Evolutionary conservation across 2,329 filamentous ascomycete species (phyloP), one percentile per base, ranked within the genome.

Genomic region (Purpureocillium lavendulum): DNA sequence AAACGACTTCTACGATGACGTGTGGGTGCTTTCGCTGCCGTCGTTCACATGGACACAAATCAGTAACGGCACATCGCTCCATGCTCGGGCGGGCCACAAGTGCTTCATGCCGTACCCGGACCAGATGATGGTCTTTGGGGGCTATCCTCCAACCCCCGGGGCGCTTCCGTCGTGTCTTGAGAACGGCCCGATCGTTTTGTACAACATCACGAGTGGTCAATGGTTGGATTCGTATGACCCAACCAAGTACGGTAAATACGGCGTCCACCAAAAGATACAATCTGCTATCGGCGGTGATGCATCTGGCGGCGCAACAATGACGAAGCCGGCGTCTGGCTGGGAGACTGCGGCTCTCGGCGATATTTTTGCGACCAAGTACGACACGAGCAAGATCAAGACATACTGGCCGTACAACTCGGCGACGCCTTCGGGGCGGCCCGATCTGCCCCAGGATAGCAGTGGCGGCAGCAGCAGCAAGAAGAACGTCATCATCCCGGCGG

Each of bases 21-120:
- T 90, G 56, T 92, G 84, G 84, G 81, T 88, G 16, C 66, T 92
- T 11, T 86, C 84, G 0, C 64, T 94, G 6, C 87, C 87, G 0
- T 82, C 81, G 0, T 94, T 94, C 56, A 85, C 77, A 4, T 92
- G 87, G 87, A 82, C 82, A 39, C 64, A 65, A 48, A 53, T 77
- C 15, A 59, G 57, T 14, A 51, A 61, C 1, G 70, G 71, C 56
- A 75, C 55, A 46, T 51, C 39, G 39, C 65, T 34, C 55, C 83
- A 60, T 61, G 82, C 68, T 3, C 75, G 87, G 39, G 76, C 80
- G 1, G 85, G 85, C 0, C 85, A 90, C 56, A 77, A 79, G 30
- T 92, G 86, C 60, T 77, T 88, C 49, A 75, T 76, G 50, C 75
- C 76, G 1, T 90, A 87, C 61, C 82, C 87, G 13, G 80, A 82